Percentiles rank a stretch among this genome's conserved stretches.
Conservation (phyloP, 1,139 yeast species). For the Magnusiomyces fungicola region DNA sequence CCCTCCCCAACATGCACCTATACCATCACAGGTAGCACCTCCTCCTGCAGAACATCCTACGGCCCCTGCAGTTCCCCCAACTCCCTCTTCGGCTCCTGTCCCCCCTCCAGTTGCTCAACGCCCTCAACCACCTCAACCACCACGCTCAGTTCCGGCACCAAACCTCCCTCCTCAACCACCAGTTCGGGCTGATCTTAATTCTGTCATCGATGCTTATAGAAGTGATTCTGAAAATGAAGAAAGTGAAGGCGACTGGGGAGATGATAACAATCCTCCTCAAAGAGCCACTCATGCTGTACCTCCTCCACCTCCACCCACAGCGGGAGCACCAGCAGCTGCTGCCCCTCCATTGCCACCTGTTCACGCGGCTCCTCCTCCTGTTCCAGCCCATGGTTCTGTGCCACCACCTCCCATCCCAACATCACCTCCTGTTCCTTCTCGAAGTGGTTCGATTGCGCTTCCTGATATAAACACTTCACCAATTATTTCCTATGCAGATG, state of each 20-base stretch:
- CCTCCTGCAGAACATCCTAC: constrained; percentile 7
- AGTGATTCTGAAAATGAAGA: constrained; percentile 9
- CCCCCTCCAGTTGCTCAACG: constrained; percentile 14
- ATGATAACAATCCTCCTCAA: constrained; percentile 1
- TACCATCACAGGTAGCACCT: constrained; percentile 14
- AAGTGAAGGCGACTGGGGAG: constrained; percentile 4
- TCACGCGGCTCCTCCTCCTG: constrained; percentile 6
- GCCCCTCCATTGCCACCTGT: constrained; percentile 2
- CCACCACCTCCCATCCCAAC: constrained; percentile 16
- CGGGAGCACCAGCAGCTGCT: background rate
- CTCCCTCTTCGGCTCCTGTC: constrained; percentile 13
- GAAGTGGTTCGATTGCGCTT: background rate
- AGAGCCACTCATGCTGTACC: background rate
- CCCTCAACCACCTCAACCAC: constrained; percentile 11
- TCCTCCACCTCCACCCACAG: background rate
- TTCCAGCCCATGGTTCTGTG: constrained; percentile 1
- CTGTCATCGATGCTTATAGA: constrained; percentile 9
- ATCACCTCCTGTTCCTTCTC: constrained; percentile 6
- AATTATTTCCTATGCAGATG: constrained; percentile 1
- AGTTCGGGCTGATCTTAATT: constrained; percentile 1
- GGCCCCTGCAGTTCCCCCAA: constrained; percentile 8
- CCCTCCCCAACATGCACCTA: constrained; percentile 2
- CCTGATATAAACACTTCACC: constrained; percentile 12
- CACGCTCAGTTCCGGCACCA: constrained; percentile 14
- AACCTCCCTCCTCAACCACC: constrained; percentile 11